Evolutionary conservation across 495 filamentous ascomycete genomes (phyloP).

Genomic region (Aspergillus taichungensis): DNA sequence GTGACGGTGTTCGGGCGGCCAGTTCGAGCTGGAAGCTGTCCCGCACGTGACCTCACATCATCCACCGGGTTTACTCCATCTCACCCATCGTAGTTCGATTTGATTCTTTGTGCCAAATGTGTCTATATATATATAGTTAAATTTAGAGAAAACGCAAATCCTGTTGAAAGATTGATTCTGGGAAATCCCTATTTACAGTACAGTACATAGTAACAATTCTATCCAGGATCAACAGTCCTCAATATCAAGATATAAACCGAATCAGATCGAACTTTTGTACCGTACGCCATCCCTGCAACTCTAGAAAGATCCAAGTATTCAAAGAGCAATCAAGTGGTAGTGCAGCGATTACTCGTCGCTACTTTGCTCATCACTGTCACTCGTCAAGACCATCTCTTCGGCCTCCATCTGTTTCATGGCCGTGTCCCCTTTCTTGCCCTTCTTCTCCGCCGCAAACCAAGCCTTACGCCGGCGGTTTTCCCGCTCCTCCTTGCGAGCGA

Average conservation of each 20-base stretch:
- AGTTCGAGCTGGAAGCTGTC: conserved; percentile 23
- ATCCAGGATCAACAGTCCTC: no score
- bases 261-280: no score
- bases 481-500: conserved; percentile 35
- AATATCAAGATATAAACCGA: no score
- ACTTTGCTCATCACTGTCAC: conserved; percentile 31
- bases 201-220: no score
- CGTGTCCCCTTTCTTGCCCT: conserved; percentile 35
- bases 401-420: conserved; percentile 29
- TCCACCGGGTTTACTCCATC: background rate
- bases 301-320: no score
- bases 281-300: no score
- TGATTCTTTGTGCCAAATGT: no score
- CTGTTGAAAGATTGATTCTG: no score
- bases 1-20: background rate
- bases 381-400: conserved; percentile 26
- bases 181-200: no score
- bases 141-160: no score
- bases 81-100: background rate
- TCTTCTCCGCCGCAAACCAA: conserved; percentile 40
- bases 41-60: conserved; percentile 17
- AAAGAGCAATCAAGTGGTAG: no score
- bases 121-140: no score
- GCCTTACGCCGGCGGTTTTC: conserved; percentile 31
- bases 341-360: conserved; percentile 21